Base-by-base conservation (phyloP, 352 stramenopile genomes). In the Globisporangium acanthophoron region DNA sequence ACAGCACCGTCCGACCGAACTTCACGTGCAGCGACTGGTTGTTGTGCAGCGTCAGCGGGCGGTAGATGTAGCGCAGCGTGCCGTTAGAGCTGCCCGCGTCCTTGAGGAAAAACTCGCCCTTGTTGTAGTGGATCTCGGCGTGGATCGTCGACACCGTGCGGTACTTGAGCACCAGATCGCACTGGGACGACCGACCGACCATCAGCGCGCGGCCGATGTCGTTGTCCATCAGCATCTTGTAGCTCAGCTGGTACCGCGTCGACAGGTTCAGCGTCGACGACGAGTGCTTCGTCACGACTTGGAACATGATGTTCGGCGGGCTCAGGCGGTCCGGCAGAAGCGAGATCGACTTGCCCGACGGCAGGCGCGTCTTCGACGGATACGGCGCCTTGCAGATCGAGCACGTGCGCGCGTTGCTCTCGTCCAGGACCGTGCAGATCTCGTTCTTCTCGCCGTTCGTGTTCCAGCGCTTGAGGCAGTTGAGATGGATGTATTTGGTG, bases 401-500 rank as follows among this genome's bases (percentile, higher is more conserved):
- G 66, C 85, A 94, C 27, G 80, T 92, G 58, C 82, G 82, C 39
- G 82, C 82, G 64, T 92, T 90, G 62, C 74, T 88, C 60, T 92
- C 82, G 58, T 94, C 82, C 35, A 92, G 58, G 18, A 94, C 85
- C 3, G 85, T 88, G 56, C 85, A 94, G 65, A 94, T 92, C 63
- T 94, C 82, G 51, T 94, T 92, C 72, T 92, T 92, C 62, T 94
- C 85, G 16, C 82, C 82, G 60, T 94, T 94, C 16, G 82, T 94
- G 73, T 98, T 96, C 91, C 92, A 98, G 50, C 96, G 94, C 56
- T 97, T 94, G 31, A 98, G 78, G 62, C 94, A 98, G 64, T 97
- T 96, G 9, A 98, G 76, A 56, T 98, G 94, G 20, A 98, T 96
- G 79, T 97, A 97, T 66, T 96, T 96, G 41, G 94, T 98, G 69